Conservation (phyloP, 495 filamentous ascomycete species). For the Aspergillus conjunctus region DNA sequence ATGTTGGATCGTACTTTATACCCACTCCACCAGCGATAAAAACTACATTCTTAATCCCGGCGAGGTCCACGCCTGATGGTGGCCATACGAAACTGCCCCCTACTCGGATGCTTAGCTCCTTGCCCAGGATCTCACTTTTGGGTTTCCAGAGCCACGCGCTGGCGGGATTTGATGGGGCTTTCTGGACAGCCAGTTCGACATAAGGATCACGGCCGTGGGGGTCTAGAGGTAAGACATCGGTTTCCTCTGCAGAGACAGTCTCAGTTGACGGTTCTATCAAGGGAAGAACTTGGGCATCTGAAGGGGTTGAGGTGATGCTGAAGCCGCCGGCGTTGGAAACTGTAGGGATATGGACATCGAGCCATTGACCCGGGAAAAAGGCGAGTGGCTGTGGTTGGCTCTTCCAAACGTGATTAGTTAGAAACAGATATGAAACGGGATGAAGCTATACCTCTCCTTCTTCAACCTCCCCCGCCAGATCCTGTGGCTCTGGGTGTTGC, state of each 20-base stretch:
- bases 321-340: conserved; percentile 75
- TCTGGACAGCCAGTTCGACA: conserved; percentile 75
- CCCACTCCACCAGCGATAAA: conserved; percentile 85
- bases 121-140: conserved; percentile 54
- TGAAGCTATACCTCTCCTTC: conserved; percentile 23
- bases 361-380: conserved; percentile 88
- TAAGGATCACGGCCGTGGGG: conserved; percentile 44
- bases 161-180: conserved; percentile 64
- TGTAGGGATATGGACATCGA: conserved; percentile 75
- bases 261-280: conserved; percentile 26
- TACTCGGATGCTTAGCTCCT: conserved; percentile 64
- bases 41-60: conserved; percentile 56
- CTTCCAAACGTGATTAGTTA: conserved; percentile 14
- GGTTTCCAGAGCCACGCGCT: conserved; percentile 76
- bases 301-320: conserved; percentile 80
- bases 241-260: conserved; percentile 25
- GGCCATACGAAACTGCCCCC: conserved; percentile 84
- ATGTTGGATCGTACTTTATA: conserved; percentile 58
- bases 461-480: conserved; percentile 15
- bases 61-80: conserved; percentile 45
- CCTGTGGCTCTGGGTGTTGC: conserved; percentile 22
- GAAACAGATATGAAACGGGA: neutral
- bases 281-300: conserved; percentile 39
- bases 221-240: conserved; percentile 22
- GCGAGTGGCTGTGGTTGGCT: conserved; percentile 44